phyloP scores from a whole-genome alignment of 2,329 filamentous ascomycete genomes.

The Penicillium frequentans region DNA sequence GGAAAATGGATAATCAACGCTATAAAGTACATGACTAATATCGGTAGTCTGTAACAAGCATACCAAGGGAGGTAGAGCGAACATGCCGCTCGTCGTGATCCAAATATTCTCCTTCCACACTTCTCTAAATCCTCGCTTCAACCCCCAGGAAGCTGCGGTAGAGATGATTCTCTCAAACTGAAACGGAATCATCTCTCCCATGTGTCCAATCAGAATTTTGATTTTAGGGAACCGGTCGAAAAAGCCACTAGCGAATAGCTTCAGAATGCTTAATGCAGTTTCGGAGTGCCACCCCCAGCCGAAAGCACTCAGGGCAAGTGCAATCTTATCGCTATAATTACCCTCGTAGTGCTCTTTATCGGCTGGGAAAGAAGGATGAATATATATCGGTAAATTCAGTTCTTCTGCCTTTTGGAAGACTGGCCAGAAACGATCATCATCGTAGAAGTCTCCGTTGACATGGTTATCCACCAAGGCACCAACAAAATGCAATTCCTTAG shows the following conservation, averaged over 20 bases:
- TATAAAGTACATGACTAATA: constrained; percentile 1
- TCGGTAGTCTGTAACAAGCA: not conserved
- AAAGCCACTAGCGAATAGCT: constrained; percentile 53
- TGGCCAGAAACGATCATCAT: constrained; percentile 44
- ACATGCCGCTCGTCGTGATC: constrained; percentile 3
- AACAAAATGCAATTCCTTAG: constrained; percentile 47
- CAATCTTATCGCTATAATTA: constrained; percentile 31
- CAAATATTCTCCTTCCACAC: constrained; percentile 1
- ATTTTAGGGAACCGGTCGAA: constrained; percentile 57
- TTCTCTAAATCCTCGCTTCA: not conserved
- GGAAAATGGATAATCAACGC: constrained; percentile 3
- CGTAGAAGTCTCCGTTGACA: constrained; percentile 42
- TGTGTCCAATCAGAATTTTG: constrained; percentile 42
- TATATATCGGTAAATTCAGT: constrained; percentile 54
- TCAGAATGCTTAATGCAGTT: constrained; percentile 36
- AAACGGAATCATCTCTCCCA: constrained; percentile 3
- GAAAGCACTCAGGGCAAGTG: constrained; percentile 19
- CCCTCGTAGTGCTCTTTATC: constrained; percentile 37
- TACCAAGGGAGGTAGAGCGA: not conserved
- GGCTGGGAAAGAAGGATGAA: constrained; percentile 51
- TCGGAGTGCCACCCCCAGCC: constrained; percentile 42
- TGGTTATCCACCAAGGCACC: constrained; percentile 51
- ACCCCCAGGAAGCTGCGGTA: not conserved
- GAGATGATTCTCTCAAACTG: not conserved
- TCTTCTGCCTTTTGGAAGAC: constrained; percentile 46